phyloP scores from a whole-genome alignment of 2,329 filamentous ascomycete genomes.

The Aspergillus cejpii region DNA sequence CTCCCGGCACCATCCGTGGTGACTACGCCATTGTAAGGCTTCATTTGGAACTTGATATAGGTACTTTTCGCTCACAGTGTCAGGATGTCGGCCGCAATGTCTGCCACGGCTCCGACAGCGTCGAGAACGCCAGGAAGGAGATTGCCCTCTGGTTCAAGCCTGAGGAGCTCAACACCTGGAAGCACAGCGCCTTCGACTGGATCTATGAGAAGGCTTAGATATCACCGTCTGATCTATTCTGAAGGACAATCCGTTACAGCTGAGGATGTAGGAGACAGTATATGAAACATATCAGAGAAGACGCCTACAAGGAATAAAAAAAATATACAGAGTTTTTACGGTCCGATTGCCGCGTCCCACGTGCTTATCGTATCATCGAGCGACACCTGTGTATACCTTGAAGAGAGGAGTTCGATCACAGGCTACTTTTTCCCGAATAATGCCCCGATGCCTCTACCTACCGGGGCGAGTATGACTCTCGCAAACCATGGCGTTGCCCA shows the following conservation, averaged over 20 bases:
- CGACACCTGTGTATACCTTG: background rate
- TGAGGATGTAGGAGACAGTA: conserved; percentile 6
- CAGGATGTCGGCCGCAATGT: conserved; percentile 90
- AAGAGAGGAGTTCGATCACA: background rate
- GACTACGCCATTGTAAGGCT: conserved; percentile 66
- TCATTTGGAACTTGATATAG: background rate
- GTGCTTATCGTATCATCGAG: background rate
- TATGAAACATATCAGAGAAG: conserved; percentile 7
- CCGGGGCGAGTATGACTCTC: conserved; percentile 51
- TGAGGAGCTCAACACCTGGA: conserved; percentile 77
- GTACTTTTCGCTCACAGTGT: conserved; percentile 11
- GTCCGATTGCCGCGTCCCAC: background rate
- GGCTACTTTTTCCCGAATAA: conserved; percentile 33
- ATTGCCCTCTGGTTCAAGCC: conserved; percentile 97
- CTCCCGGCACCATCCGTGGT: conserved; percentile 96
- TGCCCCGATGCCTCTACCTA: conserved; percentile 36
- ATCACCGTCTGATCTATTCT: conserved; percentile 16
- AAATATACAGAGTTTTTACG: background rate
- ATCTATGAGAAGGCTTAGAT: conserved; percentile 80
- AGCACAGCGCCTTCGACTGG: conserved; percentile 80
- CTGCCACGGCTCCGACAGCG: conserved; percentile 98
- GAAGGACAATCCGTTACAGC: conserved; percentile 11
- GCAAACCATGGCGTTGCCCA: conserved; percentile 95
- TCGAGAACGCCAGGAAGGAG: conserved; percentile 99
- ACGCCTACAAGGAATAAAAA: background rate